Base-by-base conservation (phyloP, 768 basidiomycete species). In the Mycena pura region DNA sequence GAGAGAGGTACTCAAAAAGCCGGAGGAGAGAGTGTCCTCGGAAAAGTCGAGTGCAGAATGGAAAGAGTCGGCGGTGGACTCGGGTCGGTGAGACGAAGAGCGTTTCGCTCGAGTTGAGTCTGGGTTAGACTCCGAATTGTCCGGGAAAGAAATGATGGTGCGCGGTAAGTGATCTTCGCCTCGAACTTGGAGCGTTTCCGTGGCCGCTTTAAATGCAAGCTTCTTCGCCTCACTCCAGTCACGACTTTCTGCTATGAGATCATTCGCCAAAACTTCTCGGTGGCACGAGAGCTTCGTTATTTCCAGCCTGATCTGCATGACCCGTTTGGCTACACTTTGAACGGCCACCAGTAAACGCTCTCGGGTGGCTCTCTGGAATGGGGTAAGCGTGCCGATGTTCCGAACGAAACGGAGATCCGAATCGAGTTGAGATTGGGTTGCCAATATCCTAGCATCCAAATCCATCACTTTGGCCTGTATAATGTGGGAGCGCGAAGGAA, bases 361-460 rank as follows among this genome's bases (percentile, higher is more conserved):
- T 45, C 95, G 86, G 4, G 95, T 95, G 9, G 88, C 80, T 46
- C 86, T 86, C 69, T 90, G 92, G 73, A 99, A 96, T 3, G 97
- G 96, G 15, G 93, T 90, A 36, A 98, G 81, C 40, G 91, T 85
- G 2, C 89, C 89, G 21, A 98, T 82, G 68, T 96, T 96, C 39
- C 91, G 88, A 21, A 90, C 85, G 40, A 90, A 77, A 17, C 89
- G 87, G 72, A 95, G 75, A 62, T 90, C 85, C 10, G 82, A 73
- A 47, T 90, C 86, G 22, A 96, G 86, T 60, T 85, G 82, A 2
- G 80, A 70, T 62, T 88, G 84, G 25, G 80, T 78, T 2, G 78
- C 72, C 15, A 76, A 71, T 53, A 94, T 84, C 58, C 79, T 82
- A 17, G 77, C 72, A 44, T 93, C 86, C 59, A 97, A 74, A 45